These are phyloP conservation scores for Fusarium bactridioides DNA, from an alignment of 2,329 filamentous ascomycete species.

Conservation along the genomic window DNA sequence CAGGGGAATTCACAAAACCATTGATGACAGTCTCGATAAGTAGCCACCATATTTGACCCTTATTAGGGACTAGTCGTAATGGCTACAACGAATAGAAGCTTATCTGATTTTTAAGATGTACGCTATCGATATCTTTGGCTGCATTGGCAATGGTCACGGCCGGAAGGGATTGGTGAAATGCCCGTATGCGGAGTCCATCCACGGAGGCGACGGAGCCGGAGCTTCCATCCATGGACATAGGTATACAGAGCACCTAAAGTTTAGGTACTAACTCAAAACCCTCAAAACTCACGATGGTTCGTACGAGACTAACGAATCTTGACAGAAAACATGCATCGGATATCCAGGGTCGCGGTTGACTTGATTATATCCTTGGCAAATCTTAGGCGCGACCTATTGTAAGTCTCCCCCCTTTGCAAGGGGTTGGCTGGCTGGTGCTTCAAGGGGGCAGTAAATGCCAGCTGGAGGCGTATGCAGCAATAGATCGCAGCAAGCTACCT, in stretches of 20 bases:
- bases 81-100: slow-evolving; percentile 8
- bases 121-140: slow-evolving; percentile 18
- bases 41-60: background rate
- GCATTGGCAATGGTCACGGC: slow-evolving; percentile 20
- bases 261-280: background rate
- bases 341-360: background rate
- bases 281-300: background rate
- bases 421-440: slow-evolving; percentile 25
- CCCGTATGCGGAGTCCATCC: slow-evolving; percentile 9
- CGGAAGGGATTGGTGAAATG: slow-evolving; percentile 7
- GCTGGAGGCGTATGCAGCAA: slow-evolving; percentile 19
- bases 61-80: slow-evolving; percentile 13
- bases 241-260: background rate
- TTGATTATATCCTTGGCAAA: slow-evolving; percentile 24
- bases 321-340: slow-evolving; percentile 1
- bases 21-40: slow-evolving; percentile 1
- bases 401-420: slow-evolving; percentile 34
- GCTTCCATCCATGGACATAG: background rate
- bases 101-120: slow-evolving; percentile 1
- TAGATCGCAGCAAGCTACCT: slow-evolving; percentile 1
- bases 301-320: background rate
- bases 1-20: background rate
- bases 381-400: slow-evolving; percentile 25
- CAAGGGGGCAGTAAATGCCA: slow-evolving; percentile 38
- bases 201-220: slow-evolving; percentile 19